Percentiles rank a stretch among this genome's conserved stretches.
Evolutionary conservation across 768 basidiomycete genomes (phyloP).

Genomic region (Phlegmacium glaucopus): DNA sequence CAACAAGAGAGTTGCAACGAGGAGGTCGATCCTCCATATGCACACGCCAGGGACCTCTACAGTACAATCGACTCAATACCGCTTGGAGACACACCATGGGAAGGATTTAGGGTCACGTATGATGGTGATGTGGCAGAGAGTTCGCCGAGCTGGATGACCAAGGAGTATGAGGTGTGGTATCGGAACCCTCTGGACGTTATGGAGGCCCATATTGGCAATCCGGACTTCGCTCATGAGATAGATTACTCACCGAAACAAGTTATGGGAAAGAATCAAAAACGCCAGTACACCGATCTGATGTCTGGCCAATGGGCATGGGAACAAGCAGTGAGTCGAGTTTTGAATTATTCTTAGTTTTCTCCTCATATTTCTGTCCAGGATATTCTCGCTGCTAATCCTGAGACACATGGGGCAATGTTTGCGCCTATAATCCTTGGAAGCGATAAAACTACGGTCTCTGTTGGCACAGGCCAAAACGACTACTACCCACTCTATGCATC

Average conservation of each 20-base stretch:
- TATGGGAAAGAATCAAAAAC: conserved; percentile 13
- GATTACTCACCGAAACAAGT: conserved; percentile 20
- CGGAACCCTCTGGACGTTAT: conserved; percentile 25
- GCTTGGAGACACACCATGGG: conserved; percentile 29
- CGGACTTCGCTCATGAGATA: conserved; percentile 26
- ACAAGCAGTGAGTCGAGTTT: too few relatives aligned
- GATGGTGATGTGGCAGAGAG: conserved; percentile 15
- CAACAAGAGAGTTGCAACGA: not conserved
- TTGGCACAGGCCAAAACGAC: conserved; percentile 14
- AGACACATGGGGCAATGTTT: too few relatives aligned
- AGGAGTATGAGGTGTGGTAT: conserved; percentile 27
- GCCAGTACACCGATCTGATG: conserved; percentile 29
- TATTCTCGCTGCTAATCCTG: too few relatives aligned
- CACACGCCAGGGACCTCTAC: conserved; percentile 24
- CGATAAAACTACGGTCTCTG: conserved; percentile 18
- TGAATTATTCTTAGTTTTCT: too few relatives aligned
- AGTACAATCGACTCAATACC: conserved; percentile 28
- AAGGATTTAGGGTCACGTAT: conserved; percentile 25
- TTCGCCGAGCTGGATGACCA: conserved; percentile 25
- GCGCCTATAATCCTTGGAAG: conserved; percentile 12
- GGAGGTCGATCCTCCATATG: conserved; percentile 24
- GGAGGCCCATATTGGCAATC: conserved; percentile 24
- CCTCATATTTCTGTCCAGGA: too few relatives aligned
- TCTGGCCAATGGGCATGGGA: too few relatives aligned
- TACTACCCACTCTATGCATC: conserved; percentile 11